Percentiles rank a stretch among this genome's conserved stretches.
phyloP scores from a whole-genome alignment of 2,329 filamentous ascomycete genomes.

The Trichoderma aggressivum region DNA sequence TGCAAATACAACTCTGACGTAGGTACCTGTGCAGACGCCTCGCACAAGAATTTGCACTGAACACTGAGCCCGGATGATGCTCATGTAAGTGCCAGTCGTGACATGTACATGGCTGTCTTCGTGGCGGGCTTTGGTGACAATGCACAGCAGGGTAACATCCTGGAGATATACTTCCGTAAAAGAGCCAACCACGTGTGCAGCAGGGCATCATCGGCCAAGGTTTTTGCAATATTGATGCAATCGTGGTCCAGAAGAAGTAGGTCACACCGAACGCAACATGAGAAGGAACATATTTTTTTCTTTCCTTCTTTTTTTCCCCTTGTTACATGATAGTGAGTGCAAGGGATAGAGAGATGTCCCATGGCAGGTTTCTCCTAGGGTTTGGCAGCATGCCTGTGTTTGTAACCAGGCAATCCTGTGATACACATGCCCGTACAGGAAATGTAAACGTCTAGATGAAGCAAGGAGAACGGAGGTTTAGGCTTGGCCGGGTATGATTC shows the following conservation, averaged over 20 bases:
- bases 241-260: not conserved
- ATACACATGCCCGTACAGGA: not conserved
- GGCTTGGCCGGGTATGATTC: not conserved
- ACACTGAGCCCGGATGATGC: not conserved
- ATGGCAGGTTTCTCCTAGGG: not conserved
- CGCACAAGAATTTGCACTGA: not conserved
- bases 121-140: not conserved
- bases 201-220: not conserved
- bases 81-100: not conserved
- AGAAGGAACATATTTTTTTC: not conserved
- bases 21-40: not conserved
- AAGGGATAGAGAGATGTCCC: not conserved
- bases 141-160: not conserved
- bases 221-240: not conserved
- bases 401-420: not conserved
- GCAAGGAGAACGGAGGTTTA: not conserved
- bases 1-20: conserved; percentile 1
- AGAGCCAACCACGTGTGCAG: not conserved
- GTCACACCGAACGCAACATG: not conserved
- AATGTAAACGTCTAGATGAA: not conserved
- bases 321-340: not conserved
- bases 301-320: not conserved
- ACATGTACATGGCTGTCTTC: not conserved
- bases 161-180: not conserved
- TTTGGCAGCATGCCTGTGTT: not conserved